Conservation (phyloP, 495 filamentous ascomycete species). For the Penicillium canariense region DNA sequence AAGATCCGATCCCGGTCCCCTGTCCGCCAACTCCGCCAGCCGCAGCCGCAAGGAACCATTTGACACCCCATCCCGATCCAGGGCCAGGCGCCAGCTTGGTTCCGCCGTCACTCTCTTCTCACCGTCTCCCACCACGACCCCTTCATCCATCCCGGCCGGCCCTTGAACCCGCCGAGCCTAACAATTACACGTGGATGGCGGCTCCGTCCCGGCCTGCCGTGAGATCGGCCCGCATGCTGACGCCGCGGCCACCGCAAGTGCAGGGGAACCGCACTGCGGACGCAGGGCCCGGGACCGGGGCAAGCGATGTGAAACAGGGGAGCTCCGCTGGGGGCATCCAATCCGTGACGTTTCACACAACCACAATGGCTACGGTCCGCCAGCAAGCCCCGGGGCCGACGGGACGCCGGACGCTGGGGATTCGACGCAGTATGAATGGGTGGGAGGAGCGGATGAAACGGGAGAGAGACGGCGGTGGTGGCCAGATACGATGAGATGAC, state of each 20-base stretch:
- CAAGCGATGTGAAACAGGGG: slow-evolving; percentile 26
- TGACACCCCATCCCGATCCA: slow-evolving; percentile 5
- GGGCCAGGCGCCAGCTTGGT: slow-evolving; percentile 11
- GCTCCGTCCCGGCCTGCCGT: slow-evolving; percentile 23
- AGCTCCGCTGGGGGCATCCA: slow-evolving; percentile 24
- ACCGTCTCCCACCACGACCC: slow-evolving; percentile 40
- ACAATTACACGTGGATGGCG: slow-evolving; percentile 44
- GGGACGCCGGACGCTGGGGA: slow-evolving; percentile 53
- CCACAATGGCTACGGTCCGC: slow-evolving; percentile 46
- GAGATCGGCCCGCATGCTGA: slow-evolving; percentile 23
- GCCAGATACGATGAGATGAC: slow-evolving; percentile 12
- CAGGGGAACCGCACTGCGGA: slow-evolving; percentile 5
- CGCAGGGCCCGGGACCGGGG: slow-evolving; percentile 15
- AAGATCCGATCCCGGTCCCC: slow-evolving; percentile 10
- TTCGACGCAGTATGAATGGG: slow-evolving; percentile 57
- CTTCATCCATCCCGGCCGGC: slow-evolving; percentile 36
- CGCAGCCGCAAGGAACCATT: slow-evolving; percentile 13
- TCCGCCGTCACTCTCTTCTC: slow-evolving; percentile 28
- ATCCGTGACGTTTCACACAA: slow-evolving; percentile 53
- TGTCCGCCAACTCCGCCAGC: slow-evolving; percentile 12
- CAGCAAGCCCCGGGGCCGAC: slow-evolving; percentile 26
- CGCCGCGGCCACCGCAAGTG: slow-evolving; percentile 12
- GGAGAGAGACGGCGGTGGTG: slow-evolving; percentile 13
- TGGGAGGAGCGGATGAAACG: slow-evolving; percentile 51
- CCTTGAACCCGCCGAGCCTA: slow-evolving; percentile 37